A percentile compares a stretch with the other conserved stretches of the same genome.
phyloP scores from a whole-genome alignment of 208 protist species.

The Wallacemonas collosoma region DNA sequence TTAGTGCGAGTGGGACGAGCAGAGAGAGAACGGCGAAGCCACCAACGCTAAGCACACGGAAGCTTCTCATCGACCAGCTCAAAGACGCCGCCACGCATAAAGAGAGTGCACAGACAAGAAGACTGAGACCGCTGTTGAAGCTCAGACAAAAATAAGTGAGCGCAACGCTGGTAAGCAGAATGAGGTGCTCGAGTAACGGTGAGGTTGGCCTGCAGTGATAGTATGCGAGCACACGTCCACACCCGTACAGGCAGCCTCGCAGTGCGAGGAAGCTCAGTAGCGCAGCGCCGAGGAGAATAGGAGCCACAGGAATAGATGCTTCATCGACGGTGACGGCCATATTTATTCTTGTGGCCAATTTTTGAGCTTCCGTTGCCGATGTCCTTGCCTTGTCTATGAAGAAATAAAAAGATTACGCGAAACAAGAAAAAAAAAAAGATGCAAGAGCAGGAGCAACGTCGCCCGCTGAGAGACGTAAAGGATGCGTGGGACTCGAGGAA shows the following conservation, averaged over 20 bases:
- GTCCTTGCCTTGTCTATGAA: constrained; percentile 3
- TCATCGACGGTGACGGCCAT: constrained; percentile 9
- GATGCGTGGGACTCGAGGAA: no score
- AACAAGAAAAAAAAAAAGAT: not conserved
- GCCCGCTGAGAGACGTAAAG: no score
- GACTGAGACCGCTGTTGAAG: constrained; percentile 27
- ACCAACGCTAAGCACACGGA: constrained; percentile 28
- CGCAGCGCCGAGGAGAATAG: constrained; percentile 16
- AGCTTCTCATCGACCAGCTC: constrained; percentile 34
- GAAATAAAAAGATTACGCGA: constrained; percentile 17
- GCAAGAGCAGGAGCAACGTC: not conserved
- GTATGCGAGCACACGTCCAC: not conserved
- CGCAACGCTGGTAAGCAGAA: not conserved
- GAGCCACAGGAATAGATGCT: not conserved
- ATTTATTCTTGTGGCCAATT: not conserved
- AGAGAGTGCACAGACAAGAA: constrained; percentile 19
- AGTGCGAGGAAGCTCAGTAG: constrained; percentile 1
- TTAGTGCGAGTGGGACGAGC: constrained; percentile 3
- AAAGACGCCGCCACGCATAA: constrained; percentile 17
- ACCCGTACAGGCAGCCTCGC: not conserved
- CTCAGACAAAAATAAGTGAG: constrained; percentile 8
- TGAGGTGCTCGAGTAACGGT: not conserved
- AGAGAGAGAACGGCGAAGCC: constrained; percentile 24
- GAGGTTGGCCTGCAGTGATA: not conserved
- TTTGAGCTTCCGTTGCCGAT: not conserved